Percentiles rank a stretch among this genome's conserved stretches.
These are phyloP conservation scores for Hylodesmum podocarpum DNA, from an alignment of 306 rosid genomes.

Conservation along the genomic window DNA sequence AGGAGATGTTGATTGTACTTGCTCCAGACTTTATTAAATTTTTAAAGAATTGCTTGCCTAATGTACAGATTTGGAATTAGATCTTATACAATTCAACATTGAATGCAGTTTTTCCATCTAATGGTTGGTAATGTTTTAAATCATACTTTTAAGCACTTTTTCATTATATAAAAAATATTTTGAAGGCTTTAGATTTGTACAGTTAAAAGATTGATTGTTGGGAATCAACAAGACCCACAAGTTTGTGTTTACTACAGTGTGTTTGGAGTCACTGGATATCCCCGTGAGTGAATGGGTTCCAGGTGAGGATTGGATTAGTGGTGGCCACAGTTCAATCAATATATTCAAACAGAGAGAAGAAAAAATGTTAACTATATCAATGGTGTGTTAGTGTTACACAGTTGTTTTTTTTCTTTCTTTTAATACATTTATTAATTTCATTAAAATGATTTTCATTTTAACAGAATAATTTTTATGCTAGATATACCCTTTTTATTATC, in stretches of 20 bases:
- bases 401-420: too few species aligned
- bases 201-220: too few species aligned
- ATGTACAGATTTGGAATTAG: not conserved
- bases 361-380: not conserved
- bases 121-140: not conserved
- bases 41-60: not conserved
- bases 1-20: constrained; percentile 38
- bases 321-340: not conserved
- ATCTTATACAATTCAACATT: not conserved
- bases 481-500: too few species aligned
- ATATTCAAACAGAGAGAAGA: not conserved
- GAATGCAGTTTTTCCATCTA: not conserved
- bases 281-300: not conserved
- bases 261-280: constrained; percentile 14
- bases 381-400: too few species aligned
- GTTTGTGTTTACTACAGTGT: not conserved
- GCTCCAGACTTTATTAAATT: constrained; percentile 18
- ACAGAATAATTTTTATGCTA: too few species aligned
- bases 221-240: too few species aligned
- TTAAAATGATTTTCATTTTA: too few species aligned
- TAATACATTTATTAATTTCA: too few species aligned
- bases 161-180: too few species aligned
- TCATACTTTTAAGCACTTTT: not conserved
- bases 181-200: too few species aligned
- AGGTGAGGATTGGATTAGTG: not conserved